phyloP scores from a whole-genome alignment of 2,329 filamentous ascomycete genomes.

The Daldinia sp. region DNA sequence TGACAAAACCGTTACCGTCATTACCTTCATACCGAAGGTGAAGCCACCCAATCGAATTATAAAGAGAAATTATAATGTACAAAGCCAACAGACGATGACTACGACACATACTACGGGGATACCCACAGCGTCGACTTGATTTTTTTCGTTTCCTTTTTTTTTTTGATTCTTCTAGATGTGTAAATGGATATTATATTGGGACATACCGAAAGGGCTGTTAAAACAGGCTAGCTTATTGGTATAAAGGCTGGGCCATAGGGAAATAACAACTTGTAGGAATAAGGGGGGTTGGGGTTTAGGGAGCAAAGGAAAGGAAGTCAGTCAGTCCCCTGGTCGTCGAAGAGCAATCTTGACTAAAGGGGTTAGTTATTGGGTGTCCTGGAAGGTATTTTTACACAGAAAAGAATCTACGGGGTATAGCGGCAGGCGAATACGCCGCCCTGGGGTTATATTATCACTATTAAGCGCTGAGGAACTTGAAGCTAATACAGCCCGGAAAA shows the following conservation, averaged over 20 bases:
- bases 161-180: slow-evolving; percentile 31
- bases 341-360: slow-evolving; percentile 17
- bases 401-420: slow-evolving; percentile 6
- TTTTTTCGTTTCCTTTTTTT: slow-evolving; percentile 16
- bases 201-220: slow-evolving; percentile 29
- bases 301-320: slow-evolving; percentile 12
- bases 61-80: slow-evolving; percentile 8
- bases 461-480: slow-evolving; percentile 8
- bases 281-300: slow-evolving; percentile 17
- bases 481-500: neutral
- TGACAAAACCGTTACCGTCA: slow-evolving; percentile 24
- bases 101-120: slow-evolving; percentile 3
- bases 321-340: neutral
- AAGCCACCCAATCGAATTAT: neutral
- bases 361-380: slow-evolving; percentile 16
- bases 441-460: slow-evolving; percentile 10
- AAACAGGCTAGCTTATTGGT: slow-evolving; percentile 23
- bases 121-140: slow-evolving; percentile 16
- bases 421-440: neutral
- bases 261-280: slow-evolving; percentile 7
- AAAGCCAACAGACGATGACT: slow-evolving; percentile 2
- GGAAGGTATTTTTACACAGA: slow-evolving; percentile 13
- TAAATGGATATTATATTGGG: slow-evolving; percentile 31
- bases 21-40: slow-evolving; percentile 17
- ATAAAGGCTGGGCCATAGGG: slow-evolving; percentile 31